Base-by-base conservation (phyloP, 192 early-diverging fungal genomes). In the Paraglomus occultum region DNA sequence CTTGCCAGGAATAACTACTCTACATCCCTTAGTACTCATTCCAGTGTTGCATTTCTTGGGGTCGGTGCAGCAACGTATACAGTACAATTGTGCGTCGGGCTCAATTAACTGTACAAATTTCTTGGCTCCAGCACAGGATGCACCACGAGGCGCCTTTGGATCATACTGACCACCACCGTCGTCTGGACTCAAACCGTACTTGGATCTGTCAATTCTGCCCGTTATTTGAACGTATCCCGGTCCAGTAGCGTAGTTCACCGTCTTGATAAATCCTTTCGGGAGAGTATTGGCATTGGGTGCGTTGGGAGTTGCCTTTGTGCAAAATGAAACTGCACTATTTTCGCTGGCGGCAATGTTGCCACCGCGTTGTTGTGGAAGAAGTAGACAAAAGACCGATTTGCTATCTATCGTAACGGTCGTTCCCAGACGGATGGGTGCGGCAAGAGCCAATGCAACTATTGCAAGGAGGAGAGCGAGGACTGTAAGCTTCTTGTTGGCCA, bases 141-240 rank as follows among this genome's bases (percentile, higher is more conserved):
- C 58, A 44, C 78, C 78, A 5, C 57, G 53, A 45, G 84, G 84
- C 4, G 84, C 78, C 4, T 67, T 51, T 5, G 70, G 51, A 75
- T 85, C 84, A 18, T 79, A 79, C 61, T 83, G 84, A 64, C 84
- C 84, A 23, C 84, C 84, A n/a, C 76, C 78, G 57, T 85, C 84
- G 20, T 48, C 73, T 8, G 50, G 5, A 6, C 69, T 64, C 15
- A 83, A 63, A 8, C 71, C 71, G n/a, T 73, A 80, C 51, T 75
- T 77, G 12, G 53, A 38, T 15, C 65, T 59, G 53, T 85, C 74
- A 10, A 85, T 83, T 17, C 71, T 73, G 40, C 84, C 84, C 14
- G 84, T 85, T 39, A 83, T 68, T 64, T 85, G 84, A 9, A 85
- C 80, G 17, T 80, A 85, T 0, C 12, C 51, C 12, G 73, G 64